Conservation (phyloP, 2,329 filamentous ascomycete species). For the Phialocephala subalpina region DNA sequence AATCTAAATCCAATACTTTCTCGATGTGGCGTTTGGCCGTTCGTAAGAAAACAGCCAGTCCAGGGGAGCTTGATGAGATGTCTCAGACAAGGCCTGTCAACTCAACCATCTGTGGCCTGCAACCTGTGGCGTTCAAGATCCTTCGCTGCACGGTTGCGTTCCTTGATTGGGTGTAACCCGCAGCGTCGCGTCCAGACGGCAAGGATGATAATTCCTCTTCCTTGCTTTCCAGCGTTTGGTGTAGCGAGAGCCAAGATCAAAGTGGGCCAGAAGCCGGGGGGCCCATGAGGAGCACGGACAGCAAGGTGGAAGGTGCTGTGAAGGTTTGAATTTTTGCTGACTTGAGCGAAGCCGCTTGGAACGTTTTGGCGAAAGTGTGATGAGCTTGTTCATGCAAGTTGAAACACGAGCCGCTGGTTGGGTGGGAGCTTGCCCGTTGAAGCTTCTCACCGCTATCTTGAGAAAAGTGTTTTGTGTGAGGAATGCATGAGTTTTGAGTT, state of each 20-base stretch:
- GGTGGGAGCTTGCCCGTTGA: slow-evolving; percentile 4
- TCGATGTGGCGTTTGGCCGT: slow-evolving; percentile 12
- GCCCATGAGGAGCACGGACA: background rate
- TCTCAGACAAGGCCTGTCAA: slow-evolving; percentile 3
- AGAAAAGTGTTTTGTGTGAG: background rate
- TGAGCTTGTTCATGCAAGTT: slow-evolving; percentile 17
- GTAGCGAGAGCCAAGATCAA: slow-evolving; percentile 17
- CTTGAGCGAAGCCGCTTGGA: slow-evolving; percentile 3
- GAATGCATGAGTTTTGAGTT: slow-evolving; percentile 16
- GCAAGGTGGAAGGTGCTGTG: slow-evolving; percentile 5
- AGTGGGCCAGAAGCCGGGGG: background rate
- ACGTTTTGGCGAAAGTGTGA: slow-evolving; percentile 16
- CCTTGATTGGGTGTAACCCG: slow-evolving; percentile 1
- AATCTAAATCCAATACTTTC: background rate
- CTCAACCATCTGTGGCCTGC: slow-evolving; percentile 12
- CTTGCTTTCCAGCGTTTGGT: slow-evolving; percentile 19
- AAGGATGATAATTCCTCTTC: slow-evolving; percentile 22
- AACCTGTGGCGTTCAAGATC: slow-evolving; percentile 12
- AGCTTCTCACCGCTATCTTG: slow-evolving; percentile 25
- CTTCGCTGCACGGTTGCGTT: background rate
- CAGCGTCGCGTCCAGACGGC: background rate
- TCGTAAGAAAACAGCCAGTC: slow-evolving; percentile 11
- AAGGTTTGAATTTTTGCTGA: background rate
- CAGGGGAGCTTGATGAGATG: slow-evolving; percentile 1
- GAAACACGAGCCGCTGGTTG: slow-evolving; percentile 20